phyloP scores from a whole-genome alignment of 345 rosid species.

The Brassica carinata region DNA sequence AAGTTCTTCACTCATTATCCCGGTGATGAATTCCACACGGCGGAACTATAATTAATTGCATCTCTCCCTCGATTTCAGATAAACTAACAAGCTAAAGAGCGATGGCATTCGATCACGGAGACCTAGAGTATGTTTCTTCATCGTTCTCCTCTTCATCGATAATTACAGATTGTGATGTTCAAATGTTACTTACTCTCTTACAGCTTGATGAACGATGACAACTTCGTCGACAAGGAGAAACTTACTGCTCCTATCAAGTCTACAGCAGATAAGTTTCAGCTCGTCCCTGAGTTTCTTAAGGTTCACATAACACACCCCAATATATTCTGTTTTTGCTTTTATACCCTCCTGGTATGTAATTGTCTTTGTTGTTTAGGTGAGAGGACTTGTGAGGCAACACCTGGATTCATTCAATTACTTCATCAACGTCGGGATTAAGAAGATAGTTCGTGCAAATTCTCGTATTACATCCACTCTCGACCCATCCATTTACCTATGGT shows the following conservation, averaged over 20 bases:
- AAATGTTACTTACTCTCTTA: not conserved
- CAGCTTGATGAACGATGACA: conserved; percentile 15
- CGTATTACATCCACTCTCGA: conserved; percentile 51
- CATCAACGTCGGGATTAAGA: conserved; percentile 69
- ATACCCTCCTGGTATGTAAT: not conserved
- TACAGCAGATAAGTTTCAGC: conserved; percentile 32
- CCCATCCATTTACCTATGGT: conserved; percentile 54
- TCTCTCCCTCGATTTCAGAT: too few species aligned
- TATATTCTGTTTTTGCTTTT: not conserved
- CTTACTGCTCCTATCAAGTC: conserved; percentile 43
- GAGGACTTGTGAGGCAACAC: conserved; percentile 95
- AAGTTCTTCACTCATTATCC: too few species aligned
- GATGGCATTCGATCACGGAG: not conserved
- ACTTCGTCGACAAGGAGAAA: conserved; percentile 22
- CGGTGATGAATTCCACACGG: too few species aligned
- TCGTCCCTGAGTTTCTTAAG: conserved; percentile 46
- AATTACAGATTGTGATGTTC: not conserved
- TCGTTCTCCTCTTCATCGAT: too few species aligned
- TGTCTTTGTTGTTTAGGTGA: conserved; percentile 48
- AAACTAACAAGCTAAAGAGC: not conserved
- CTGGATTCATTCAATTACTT: conserved; percentile 89
- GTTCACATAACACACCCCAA: conserved; percentile 11
- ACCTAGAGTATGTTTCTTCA: not conserved
- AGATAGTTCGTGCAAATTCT: conserved; percentile 82
- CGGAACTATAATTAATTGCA: too few species aligned